phyloP scores from a whole-genome alignment of 129 eudicot genomes.

The Scalesia atractyloides region DNA sequence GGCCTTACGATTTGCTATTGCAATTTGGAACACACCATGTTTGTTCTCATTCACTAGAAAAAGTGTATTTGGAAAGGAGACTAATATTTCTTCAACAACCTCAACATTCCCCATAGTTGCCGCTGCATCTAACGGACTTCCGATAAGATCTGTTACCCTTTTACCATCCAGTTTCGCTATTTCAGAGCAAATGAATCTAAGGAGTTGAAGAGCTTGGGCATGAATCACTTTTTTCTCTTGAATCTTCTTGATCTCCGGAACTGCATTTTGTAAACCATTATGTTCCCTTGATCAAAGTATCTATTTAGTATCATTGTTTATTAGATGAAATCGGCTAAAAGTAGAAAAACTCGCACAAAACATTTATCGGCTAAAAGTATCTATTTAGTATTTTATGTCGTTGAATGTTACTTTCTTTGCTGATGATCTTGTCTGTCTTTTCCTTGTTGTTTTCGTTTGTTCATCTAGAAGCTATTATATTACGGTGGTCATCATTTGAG shows the following conservation, averaged over 20 bases:
- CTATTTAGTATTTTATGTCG: no score
- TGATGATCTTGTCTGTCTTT: not conserved
- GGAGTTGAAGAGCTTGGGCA: conserved; percentile 20
- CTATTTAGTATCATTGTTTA: not conserved
- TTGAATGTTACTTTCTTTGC: not conserved
- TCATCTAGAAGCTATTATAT: not conserved
- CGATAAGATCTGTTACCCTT: not conserved
- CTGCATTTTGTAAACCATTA: conserved; percentile 12
- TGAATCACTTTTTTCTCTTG: conserved; percentile 17
- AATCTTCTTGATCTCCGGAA: conserved; percentile 16
- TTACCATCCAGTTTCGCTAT: conserved; percentile 1
- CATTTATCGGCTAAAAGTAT: no score
- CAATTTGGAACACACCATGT: conserved; percentile 11
- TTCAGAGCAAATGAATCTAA: conserved; percentile 11
- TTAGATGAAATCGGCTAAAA: no score
- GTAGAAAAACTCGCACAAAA: no score
- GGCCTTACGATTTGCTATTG: conserved; percentile 9
- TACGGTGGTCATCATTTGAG: not conserved
- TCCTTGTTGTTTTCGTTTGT: not conserved
- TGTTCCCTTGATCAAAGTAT: not conserved
- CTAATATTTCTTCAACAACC: conserved; percentile 29
- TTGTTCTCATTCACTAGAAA: not conserved
- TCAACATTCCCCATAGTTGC: conserved; percentile 25
- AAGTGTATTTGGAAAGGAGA: conserved; percentile 12
- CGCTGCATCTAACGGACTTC: not conserved